Evolutionary conservation across 495 filamentous ascomycete genomes (phyloP).

Genomic region (Diplogelasinospora grovesii): DNA sequence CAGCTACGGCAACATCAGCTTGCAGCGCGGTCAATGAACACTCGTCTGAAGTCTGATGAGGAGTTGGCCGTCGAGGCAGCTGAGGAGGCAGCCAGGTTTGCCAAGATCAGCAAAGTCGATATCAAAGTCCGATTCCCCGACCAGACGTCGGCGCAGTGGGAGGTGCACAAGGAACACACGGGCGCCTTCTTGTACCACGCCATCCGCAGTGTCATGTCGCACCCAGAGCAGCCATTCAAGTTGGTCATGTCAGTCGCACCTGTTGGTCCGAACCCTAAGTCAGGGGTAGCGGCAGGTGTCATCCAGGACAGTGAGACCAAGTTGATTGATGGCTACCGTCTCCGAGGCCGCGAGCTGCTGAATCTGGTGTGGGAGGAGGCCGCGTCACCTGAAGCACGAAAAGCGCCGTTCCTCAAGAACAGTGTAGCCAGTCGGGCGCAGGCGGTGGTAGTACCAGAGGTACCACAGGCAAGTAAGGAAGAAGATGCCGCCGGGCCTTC

Average conservation of each 20-base stretch:
- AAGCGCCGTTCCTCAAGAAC: slow-evolving; percentile 54
- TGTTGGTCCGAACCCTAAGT: too few species aligned
- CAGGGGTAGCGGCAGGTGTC: slow-evolving; percentile 20
- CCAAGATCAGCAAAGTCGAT: slow-evolving; percentile 58
- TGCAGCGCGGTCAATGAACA: slow-evolving; percentile 53
- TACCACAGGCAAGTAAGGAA: slow-evolving; percentile 36
- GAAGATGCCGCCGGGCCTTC: slow-evolving; percentile 24
- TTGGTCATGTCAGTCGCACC: too few species aligned
- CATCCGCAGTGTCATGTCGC: slow-evolving; percentile 47
- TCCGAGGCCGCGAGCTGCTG: slow-evolving; percentile 63
- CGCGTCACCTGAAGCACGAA: slow-evolving; percentile 40
- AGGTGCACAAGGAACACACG: slow-evolving; percentile 57
- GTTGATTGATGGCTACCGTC: slow-evolving; percentile 65
- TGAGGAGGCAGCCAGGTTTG: slow-evolving; percentile 53
- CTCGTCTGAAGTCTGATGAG: slow-evolving; percentile 60
- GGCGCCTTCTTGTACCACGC: slow-evolving; percentile 60
- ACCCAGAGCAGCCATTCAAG: slow-evolving; percentile 42
- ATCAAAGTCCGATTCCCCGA: slow-evolving; percentile 87
- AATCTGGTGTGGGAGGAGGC: slow-evolving; percentile 70
- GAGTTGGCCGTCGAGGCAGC: slow-evolving; percentile 55
- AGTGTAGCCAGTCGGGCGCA: slow-evolving; percentile 61
- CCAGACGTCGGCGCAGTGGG: slow-evolving; percentile 60
- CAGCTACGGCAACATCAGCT: slow-evolving; percentile 74
- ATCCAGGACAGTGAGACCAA: slow-evolving; percentile 34
- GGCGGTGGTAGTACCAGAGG: slow-evolving; percentile 48